Evolutionary conservation across 1,284 basidiomycete genomes (phyloP).

Genomic region (Ustanciosporium gigantosporum): DNA sequence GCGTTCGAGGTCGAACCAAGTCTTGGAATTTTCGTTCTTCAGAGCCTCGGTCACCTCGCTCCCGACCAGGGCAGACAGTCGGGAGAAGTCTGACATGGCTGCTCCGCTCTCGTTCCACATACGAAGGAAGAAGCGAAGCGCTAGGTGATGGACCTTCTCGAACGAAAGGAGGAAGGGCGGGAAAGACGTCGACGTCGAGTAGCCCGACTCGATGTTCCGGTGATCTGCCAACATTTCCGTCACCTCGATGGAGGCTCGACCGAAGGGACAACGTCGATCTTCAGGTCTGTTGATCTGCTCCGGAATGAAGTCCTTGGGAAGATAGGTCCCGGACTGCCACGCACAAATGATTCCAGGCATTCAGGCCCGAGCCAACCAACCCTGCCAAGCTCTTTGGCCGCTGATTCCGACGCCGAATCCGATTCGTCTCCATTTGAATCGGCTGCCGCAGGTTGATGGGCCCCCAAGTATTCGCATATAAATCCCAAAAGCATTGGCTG

Average conservation of each 20-base stretch:
- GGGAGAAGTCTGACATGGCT: slow-evolving; percentile 68
- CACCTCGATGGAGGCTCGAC: slow-evolving; percentile 81
- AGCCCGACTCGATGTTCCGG: slow-evolving; percentile 59
- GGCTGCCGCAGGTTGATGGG: too few relatives aligned
- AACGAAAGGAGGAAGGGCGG: slow-evolving; percentile 90
- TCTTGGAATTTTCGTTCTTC: slow-evolving; percentile 73
- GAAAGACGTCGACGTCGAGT: slow-evolving; percentile 81
- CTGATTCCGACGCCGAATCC: slow-evolving; percentile 79
- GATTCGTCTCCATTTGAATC: slow-evolving; percentile 74
- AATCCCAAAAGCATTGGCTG: slow-evolving; percentile 63
- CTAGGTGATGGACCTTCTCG: slow-evolving; percentile 75
- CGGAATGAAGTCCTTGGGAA: slow-evolving; percentile 79
- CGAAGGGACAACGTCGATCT: slow-evolving; percentile 81
- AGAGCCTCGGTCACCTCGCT: slow-evolving; percentile 69
- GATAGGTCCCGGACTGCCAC: slow-evolving; percentile 76
- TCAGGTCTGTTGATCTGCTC: slow-evolving; percentile 80
- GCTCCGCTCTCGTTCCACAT: slow-evolving; percentile 96
- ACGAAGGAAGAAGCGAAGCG: slow-evolving; percentile 83
- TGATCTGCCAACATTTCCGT: slow-evolving; percentile 67
- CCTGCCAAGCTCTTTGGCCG: slow-evolving; percentile 78
- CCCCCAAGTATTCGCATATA: too few relatives aligned
- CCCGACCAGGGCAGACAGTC: slow-evolving; percentile 78
- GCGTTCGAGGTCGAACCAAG: slow-evolving; percentile 82
- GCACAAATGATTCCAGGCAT: slow-evolving; percentile 75
- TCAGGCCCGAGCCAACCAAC: slow-evolving; percentile 72